Percentiles rank a stretch among this genome's conserved stretches.
These are phyloP conservation scores for Cladosporium sp. DNA, from an alignment of 2,329 filamentous ascomycete species.

Conservation along the genomic window DNA sequence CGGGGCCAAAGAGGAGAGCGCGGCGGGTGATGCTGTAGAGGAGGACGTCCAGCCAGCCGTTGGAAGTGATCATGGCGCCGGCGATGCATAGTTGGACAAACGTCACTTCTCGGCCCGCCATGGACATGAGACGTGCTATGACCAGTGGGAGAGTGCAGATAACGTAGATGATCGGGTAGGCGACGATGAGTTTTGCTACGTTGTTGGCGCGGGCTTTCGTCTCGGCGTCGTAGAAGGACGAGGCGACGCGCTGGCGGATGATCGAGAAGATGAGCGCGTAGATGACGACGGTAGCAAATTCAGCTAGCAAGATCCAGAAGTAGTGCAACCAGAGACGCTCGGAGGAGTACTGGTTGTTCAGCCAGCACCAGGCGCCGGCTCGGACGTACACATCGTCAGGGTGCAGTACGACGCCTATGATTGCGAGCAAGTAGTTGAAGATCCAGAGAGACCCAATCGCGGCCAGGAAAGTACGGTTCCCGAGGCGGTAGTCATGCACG, in stretches of 20 bases:
- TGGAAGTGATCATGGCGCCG: conserved; percentile 59
- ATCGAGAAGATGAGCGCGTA: conserved; percentile 49
- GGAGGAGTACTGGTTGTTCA: conserved; percentile 54
- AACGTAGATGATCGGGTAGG: conserved; percentile 69
- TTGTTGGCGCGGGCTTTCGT: conserved; percentile 40
- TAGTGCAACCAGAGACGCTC: conserved; percentile 65
- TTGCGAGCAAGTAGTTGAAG: conserved; percentile 60
- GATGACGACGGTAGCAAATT: conserved; percentile 54
- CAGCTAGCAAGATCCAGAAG: conserved; percentile 61
- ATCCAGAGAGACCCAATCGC: conserved; percentile 56
- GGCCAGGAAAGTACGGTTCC: conserved; percentile 53
- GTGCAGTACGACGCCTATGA: conserved; percentile 50
- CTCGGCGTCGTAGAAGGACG: conserved; percentile 40
- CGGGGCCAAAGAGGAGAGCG: conserved; percentile 56
- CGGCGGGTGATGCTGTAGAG: conserved; percentile 59
- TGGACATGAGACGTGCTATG: conserved; percentile 61
- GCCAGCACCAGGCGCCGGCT: conserved; percentile 69
- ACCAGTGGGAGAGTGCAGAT: conserved; percentile 67
- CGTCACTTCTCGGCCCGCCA: conserved; percentile 50
- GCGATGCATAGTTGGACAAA: conserved; percentile 52
- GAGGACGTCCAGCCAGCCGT: conserved; percentile 59
- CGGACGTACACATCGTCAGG: conserved; percentile 57
- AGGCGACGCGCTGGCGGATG: conserved; percentile 42
- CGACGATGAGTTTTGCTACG: conserved; percentile 59
- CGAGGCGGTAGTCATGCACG: conserved; percentile 56